Evolutionary conservation across 805 yeast genomes (phyloP).

Genomic region (Pichia thaimueangensis): DNA sequence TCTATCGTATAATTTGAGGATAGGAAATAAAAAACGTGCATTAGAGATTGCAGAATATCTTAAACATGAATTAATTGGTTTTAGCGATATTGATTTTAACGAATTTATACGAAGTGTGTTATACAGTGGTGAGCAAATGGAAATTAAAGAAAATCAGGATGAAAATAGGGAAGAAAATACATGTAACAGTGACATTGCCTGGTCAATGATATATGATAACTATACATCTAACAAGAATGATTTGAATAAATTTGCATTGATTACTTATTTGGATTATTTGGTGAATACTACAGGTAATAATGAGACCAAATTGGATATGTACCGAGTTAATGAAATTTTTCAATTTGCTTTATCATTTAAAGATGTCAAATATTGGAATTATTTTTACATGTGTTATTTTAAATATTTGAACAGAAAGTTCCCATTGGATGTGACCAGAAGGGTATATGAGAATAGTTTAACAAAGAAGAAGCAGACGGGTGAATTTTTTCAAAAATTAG

Average conservation of each 20-base stretch:
- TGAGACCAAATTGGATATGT: conserved; percentile 18
- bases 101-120: conserved; percentile 26
- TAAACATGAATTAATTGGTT: conserved; percentile 20
- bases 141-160: background rate
- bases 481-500: conserved; percentile 16
- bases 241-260: conserved; percentile 23
- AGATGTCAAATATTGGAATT: conserved; percentile 27
- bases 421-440: conserved; percentile 19
- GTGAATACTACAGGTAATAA: conserved; percentile 12
- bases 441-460: conserved; percentile 18
- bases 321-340: conserved; percentile 21
- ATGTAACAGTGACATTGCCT: conserved; percentile 19
- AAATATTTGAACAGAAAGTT: conserved; percentile 25
- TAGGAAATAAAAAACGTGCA: conserved; percentile 25
- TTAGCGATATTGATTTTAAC: conserved; percentile 27
- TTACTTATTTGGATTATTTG: conserved; percentile 27
- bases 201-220: conserved; percentile 24
- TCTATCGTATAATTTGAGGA: conserved; percentile 22
- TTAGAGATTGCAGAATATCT: conserved; percentile 26
- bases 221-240: conserved; percentile 7
- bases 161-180: background rate
- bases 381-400: conserved; percentile 27
- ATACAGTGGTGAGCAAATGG: conserved; percentile 6
- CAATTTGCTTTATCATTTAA: conserved; percentile 8
- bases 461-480: background rate